Evolutionary conservation across 2,329 filamentous ascomycete genomes (phyloP), one percentile per base, ranked within the genome.

Genomic region (Cytospora schulzeri): DNA sequence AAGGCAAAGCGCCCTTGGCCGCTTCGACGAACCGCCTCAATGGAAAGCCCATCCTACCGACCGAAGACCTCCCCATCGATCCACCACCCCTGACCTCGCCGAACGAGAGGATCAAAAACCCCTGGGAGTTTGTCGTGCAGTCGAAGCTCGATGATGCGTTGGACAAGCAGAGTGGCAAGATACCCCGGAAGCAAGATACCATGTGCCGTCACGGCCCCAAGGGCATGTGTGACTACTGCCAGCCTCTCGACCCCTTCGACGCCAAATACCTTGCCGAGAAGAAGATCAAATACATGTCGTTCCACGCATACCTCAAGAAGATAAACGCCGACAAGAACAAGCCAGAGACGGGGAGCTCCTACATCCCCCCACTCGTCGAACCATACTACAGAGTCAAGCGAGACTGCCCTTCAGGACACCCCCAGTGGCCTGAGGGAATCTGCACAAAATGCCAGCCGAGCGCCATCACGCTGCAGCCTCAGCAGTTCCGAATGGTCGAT

Each of bases 181-280:
- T 97, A 59, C 80, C 87, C 24, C 84, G 93, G 67, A 85, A 85
- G 67, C 84, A 84, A 65, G 92, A 96, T 75, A 76, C 79, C 65
- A 95, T 99, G 93, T 99, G 95, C 80, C 89, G 92, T 67, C 95
- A 99, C 76, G 94, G 94, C 1, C 89, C 91, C 59, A 98, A 97
- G 78, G 95, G 95, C 75, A 99, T 99, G 95, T 99, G 95, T 77
- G 95, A 99, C 78, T 96, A 97, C 78, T 99, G 95, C 80, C 96
- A 96, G 87, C 96, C 96, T 0, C 80, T 98, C 58, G 95, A 99
- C 73, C 95, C 95, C 0, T 99, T 96, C 77, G 89, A 96, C 73
- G 77, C 90, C n/a, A 88, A 88, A 63, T 97, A 97, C 72, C 84
- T 99, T 22, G 86, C 87, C 33, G 94, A 99, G 71, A 96, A 94